Percentiles rank a stretch among this genome's conserved stretches.
These are phyloP conservation scores for Dactylellina haptotyla DNA, from an alignment of 2,329 filamentous ascomycete genomes.

Conservation along the genomic window DNA sequence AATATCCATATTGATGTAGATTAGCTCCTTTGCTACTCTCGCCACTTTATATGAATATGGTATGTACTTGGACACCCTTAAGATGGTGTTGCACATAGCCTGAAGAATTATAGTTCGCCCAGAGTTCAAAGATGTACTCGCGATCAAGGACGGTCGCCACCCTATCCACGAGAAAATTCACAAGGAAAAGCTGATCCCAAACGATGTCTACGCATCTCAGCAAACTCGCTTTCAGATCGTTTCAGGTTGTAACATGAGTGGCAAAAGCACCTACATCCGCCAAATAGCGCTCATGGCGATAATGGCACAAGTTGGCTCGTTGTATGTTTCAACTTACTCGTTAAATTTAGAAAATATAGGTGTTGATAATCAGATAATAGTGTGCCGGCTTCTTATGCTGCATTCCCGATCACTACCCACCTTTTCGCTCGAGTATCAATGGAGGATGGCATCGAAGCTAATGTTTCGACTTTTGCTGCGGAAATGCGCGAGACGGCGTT, in stretches of 20 bases:
- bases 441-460: slow-evolving; percentile 87
- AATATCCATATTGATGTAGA: slow-evolving; percentile 56
- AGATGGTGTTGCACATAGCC: background rate
- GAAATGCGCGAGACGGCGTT: slow-evolving; percentile 98
- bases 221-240: slow-evolving; percentile 89
- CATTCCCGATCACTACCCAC: slow-evolving; percentile 80
- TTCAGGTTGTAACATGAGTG: slow-evolving; percentile 96
- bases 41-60: slow-evolving; percentile 73
- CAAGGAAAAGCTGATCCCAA: slow-evolving; percentile 77
- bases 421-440: slow-evolving; percentile 88
- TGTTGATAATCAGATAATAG: slow-evolving; percentile 64
- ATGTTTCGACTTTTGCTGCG: slow-evolving; percentile 89
- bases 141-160: slow-evolving; percentile 78
- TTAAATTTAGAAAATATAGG: background rate
- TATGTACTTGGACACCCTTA: slow-evolving; percentile 7
- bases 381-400: slow-evolving; percentile 84
- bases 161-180: slow-evolving; percentile 81
- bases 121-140: slow-evolving; percentile 74
- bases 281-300: slow-evolving; percentile 83
- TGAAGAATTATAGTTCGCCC: slow-evolving; percentile 67
- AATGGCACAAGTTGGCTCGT: slow-evolving; percentile 80
- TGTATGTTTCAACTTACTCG: slow-evolving; percentile 41
- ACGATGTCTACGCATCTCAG: slow-evolving; percentile 85
- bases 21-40: slow-evolving; percentile 76
- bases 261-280: slow-evolving; percentile 94